Percentiles rank a stretch among this genome's conserved stretches.
Evolutionary conservation across 1,284 basidiomycete species (phyloP).

Genomic region (Cryptococcus sp.): DNA sequence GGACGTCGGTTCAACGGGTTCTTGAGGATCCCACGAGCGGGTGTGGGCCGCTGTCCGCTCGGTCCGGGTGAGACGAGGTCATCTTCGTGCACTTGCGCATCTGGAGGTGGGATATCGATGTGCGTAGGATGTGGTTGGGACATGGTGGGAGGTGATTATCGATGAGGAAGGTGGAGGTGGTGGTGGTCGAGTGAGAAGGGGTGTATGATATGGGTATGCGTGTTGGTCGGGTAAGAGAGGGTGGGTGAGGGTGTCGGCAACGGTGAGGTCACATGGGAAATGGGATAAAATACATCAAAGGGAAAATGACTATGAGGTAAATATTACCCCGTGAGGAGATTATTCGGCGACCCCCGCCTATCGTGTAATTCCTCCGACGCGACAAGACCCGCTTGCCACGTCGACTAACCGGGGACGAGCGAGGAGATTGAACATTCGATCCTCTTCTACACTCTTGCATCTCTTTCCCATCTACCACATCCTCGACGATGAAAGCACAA

Average conservation of each 20-base stretch:
- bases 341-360: no score
- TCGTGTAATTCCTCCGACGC: no score
- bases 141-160: background rate
- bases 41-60: constrained; percentile 27
- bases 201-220: background rate
- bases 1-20: constrained; percentile 27
- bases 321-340: no score
- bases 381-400: no score
- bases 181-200: background rate
- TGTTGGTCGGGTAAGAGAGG: no score
- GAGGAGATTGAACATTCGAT: no score
- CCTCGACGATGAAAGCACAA: constrained; percentile 37
- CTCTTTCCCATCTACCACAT: background rate
- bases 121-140: constrained; percentile 32
- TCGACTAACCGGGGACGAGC: no score
- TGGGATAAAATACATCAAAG: no score
- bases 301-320: no score
- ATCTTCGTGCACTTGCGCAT: constrained; percentile 8
- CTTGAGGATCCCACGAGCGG: constrained; percentile 43
- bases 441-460: background rate
- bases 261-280: no score
- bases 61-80: constrained; percentile 15
- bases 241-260: no score
- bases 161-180: constrained; percentile 1
- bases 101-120: constrained; percentile 33